Percentiles rank a stretch among this genome's conserved stretches.
phyloP scores from a whole-genome alignment of 768 basidiomycete species.

The Leccinellum luteum region DNA sequence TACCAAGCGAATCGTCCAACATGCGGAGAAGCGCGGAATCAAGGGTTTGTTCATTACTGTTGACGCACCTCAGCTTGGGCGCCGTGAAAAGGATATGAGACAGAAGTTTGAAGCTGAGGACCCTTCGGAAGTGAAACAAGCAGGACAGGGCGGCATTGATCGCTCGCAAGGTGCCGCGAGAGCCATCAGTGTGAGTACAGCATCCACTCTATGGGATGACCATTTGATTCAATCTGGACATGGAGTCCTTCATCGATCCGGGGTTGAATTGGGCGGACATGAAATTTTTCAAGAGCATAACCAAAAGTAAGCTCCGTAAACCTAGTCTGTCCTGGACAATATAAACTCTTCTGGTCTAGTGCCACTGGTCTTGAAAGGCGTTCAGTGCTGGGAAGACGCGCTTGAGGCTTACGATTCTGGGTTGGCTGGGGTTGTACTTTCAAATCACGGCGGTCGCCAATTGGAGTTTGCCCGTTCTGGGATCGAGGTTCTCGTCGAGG shows the following conservation, averaged over 20 bases:
- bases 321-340: constrained; percentile 3
- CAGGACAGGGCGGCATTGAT: constrained; percentile 56
- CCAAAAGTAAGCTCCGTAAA: constrained; percentile 44
- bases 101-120: constrained; percentile 87
- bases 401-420: constrained; percentile 78
- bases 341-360: constrained; percentile 42
- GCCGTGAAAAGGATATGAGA: constrained; percentile 95
- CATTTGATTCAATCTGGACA: background rate
- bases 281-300: constrained; percentile 72
- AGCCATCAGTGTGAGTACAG: constrained; percentile 74
- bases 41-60: constrained; percentile 96
- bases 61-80: constrained; percentile 93
- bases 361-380: constrained; percentile 90
- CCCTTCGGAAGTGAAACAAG: constrained; percentile 41
- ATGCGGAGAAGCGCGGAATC: constrained; percentile 87
- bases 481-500: constrained; percentile 86
- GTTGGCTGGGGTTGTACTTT: constrained; percentile 76
- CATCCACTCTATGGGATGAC: background rate
- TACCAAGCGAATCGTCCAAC: constrained; percentile 83
- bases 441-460: constrained; percentile 82
- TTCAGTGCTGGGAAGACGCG: constrained; percentile 89
- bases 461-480: constrained; percentile 84
- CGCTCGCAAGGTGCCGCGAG: constrained; percentile 89
- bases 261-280: constrained; percentile 73
- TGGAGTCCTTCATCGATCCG: constrained; percentile 92